Conservation (phyloP, 306 rosid genomes). For the Boehmeria nivea region DNA sequence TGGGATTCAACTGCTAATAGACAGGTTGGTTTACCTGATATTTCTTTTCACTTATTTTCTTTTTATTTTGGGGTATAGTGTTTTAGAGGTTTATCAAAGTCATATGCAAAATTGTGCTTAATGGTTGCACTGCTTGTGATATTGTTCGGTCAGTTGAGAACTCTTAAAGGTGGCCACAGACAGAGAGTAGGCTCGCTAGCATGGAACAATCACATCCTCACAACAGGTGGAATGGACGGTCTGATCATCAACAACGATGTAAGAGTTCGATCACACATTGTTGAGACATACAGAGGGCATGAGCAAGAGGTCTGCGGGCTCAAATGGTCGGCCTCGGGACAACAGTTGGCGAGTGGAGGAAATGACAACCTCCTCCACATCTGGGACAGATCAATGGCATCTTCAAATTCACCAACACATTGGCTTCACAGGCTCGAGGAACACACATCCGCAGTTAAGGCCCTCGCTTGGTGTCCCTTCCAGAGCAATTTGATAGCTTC, state of each 20-base stretch:
- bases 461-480: constrained; percentile 88
- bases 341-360: constrained; percentile 75
- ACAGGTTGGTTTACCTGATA: constrained; percentile 31
- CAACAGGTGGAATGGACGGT: constrained; percentile 81
- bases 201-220: constrained; percentile 68
- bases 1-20: constrained; percentile 55
- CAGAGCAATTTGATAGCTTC: constrained; percentile 61
- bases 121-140: constrained; percentile 7
- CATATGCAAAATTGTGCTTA: background rate
- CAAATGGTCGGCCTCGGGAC: constrained; percentile 74
- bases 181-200: constrained; percentile 62
- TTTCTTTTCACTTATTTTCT: background rate
- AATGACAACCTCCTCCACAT: constrained; percentile 66
- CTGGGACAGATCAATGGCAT: constrained; percentile 58
- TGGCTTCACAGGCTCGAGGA: constrained; percentile 79
- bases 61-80: background rate
- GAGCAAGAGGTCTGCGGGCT: constrained; percentile 72
- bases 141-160: constrained; percentile 46
- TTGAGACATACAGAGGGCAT: constrained; percentile 69
- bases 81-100: background rate
- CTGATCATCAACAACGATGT: constrained; percentile 61
- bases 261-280: constrained; percentile 57
- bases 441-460: constrained; percentile 68
- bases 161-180: constrained; percentile 54
- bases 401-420: constrained; percentile 49